Evolutionary conservation across 75 land plant genomes (phyloP), one percentile per base, ranked within the genome.

Genomic region (Selaginella tamariscina): DNA sequence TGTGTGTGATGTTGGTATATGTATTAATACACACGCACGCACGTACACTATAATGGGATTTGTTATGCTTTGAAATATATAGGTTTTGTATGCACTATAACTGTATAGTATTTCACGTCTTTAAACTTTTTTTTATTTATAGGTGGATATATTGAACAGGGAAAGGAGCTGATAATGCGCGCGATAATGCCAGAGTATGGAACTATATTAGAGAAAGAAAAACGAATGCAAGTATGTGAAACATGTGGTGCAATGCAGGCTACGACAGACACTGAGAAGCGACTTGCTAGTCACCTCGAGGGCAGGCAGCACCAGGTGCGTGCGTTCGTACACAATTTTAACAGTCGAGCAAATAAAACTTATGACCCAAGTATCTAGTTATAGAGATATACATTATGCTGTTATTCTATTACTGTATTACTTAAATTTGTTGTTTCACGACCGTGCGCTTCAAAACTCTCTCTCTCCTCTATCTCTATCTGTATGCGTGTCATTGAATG

Each of bases 141-240:
- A 73, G 75, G 75, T 73, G 29, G 75, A 73, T 20, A 28, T 68
- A 5, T 31, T 73, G 29, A 73, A 73, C 29, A 73, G 66, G 32
- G 75, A 73, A 73, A 73, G 33, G 71, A 73, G n/a, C 64, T 55
- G 31, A 27, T 73, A 2, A 44, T 73, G 65, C 75, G 75, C n/a
- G 75, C 75, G 9, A 68, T 68, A 1, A 68, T 68, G 71, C 75
- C 75, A 29, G 75, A 73, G 29, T 73, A 66, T 68, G 75, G 75
- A 24, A 73, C 33, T 32, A 73, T 73, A 15, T 33, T 73, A 22
- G 75, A 73, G 73, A 73, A 73, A 56, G 75, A 73, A 68, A 73
- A 73, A 68, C 71, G 75, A 33, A 73, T 73, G 75, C 75, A 73
- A 68, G 75, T 73, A 24, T 73, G 75, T 60, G 75, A 73, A 62